A percentile compares a stretch with the other conserved stretches of the same genome.
phyloP scores from a whole-genome alignment of 2,329 filamentous ascomycete species.

The Epichloe uncinata region DNA sequence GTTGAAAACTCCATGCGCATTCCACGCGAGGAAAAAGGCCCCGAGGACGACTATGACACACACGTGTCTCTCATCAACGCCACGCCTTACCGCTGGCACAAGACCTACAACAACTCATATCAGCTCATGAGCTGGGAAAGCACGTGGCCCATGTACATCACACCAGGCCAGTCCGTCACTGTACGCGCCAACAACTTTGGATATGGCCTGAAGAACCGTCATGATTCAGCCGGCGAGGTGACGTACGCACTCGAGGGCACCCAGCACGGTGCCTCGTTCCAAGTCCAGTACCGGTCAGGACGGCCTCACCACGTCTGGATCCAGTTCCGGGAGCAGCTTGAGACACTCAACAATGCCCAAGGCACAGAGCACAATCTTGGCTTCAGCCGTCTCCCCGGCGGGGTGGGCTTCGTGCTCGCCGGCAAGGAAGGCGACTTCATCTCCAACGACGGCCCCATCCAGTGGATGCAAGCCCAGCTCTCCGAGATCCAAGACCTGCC shows the following conservation, averaged over 20 bases:
- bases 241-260: conserved; percentile 17
- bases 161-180: conserved; percentile 13
- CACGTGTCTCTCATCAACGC: conserved; percentile 18
- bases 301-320: conserved; percentile 6
- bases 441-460: conserved; percentile 11
- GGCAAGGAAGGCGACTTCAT: conserved; percentile 19
- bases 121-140: conserved; percentile 11
- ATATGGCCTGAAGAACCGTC: neutral
- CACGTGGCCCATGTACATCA: conserved; percentile 14
- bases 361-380: conserved; percentile 9
- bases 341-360: conserved; percentile 10
- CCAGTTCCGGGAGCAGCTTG: conserved; percentile 12
- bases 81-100: conserved; percentile 20
- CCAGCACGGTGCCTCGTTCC: conserved; percentile 13
- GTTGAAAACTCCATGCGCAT: neutral
- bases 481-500: conserved; percentile 13
- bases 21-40: neutral
- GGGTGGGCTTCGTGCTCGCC: conserved; percentile 16
- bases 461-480: conserved; percentile 19
- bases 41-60: conserved; percentile 5
- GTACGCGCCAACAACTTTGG: neutral
- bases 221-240: conserved; percentile 16
- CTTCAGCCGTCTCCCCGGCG: conserved; percentile 7
- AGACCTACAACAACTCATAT: conserved; percentile 9
- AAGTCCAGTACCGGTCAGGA: conserved; percentile 11